Evolutionary conservation across 2,329 filamentous ascomycete genomes (phyloP).

Genomic region (Colletotrichum falcatum): DNA sequence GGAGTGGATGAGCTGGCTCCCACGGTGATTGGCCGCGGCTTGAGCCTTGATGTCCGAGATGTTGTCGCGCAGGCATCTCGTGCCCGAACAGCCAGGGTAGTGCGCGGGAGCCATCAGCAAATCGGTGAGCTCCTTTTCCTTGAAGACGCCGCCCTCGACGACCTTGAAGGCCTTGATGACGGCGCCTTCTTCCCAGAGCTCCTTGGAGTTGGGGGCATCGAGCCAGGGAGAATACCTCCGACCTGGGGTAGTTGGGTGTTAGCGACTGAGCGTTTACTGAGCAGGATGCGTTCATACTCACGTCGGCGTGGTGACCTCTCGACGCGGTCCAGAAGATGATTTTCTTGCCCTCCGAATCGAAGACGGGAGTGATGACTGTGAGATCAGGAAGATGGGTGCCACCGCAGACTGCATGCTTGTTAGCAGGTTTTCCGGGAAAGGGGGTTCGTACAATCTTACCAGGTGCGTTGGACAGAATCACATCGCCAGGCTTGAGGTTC

Average conservation of each 20-base stretch:
- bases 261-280: neutral
- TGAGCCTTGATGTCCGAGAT: conserved; percentile 89
- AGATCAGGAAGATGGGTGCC: conserved; percentile 55
- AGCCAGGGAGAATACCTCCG: conserved; percentile 83
- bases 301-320: conserved; percentile 79
- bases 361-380: conserved; percentile 53
- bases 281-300: neutral
- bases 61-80: conserved; percentile 84
- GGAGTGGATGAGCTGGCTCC: conserved; percentile 78
- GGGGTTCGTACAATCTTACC: neutral
- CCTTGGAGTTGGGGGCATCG: conserved; percentile 83
- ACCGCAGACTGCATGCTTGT: conserved; percentile 47
- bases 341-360: conserved; percentile 54
- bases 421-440: neutral
- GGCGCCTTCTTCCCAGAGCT: conserved; percentile 74
- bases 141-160: conserved; percentile 80
- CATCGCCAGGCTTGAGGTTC: conserved; percentile 50
- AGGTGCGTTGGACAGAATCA: conserved; percentile 51
- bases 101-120: conserved; percentile 79
- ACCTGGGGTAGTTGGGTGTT: conserved; percentile 49
- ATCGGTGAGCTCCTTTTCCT: conserved; percentile 80
- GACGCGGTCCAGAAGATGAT: conserved; percentile 68
- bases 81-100: conserved; percentile 81
- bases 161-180: conserved; percentile 76
- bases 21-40: conserved; percentile 87